Evolutionary conservation across 2,329 filamentous ascomycete species (phyloP), one percentile per base, ranked within the genome.

Genomic region (Fusarium stilboides): DNA sequence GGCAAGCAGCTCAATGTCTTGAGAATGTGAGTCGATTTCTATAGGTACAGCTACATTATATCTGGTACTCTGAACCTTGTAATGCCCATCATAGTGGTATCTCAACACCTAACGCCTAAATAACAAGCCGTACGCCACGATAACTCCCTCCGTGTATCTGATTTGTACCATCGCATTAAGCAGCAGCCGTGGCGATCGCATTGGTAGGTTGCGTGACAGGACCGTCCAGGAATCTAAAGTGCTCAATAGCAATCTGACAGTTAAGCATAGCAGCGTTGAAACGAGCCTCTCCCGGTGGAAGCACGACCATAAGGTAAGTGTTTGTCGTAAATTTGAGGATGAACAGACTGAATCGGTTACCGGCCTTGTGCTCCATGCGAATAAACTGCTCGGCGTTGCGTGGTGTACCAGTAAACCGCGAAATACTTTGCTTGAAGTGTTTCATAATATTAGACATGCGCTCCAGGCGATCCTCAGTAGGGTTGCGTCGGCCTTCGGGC

Each of bases 361-460:
- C 87, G 57, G 92, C 91, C 80, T 94, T 94, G 81, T 94, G 89
- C 79, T 94, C 91, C 83, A 95, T 91, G 73, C 93, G 86, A 46
- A 89, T 89, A 74, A 95, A 94, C 79, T 94, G 92, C 80, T 94
- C 92, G 6, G 91, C 90, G 69, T 92, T 92, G 54, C 92, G 90
- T n/a, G 92, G 91, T 26, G 92, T 92, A 49, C 92, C 91, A 2
- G 92, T 94, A 79, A 92, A 94, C 72, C 91, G 89, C 57, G 88
- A 90, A 63, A 88, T 87, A 68, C 85, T 89, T 82, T 98, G 95
- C 84, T 98, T 99, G 84, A 98, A 98, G 62, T 95, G 94, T 83
- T 99, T 99, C 82, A 99, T 92, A 76, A 99, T 98, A 79, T 97
- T 98, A 66, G 92, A 96, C 77, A 99, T 92, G 72, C 87, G 92